Evolutionary conservation across 768 basidiomycete genomes (phyloP), one percentile per base, ranked within the genome.

Genomic region (Podaxis carcinomalis): DNA sequence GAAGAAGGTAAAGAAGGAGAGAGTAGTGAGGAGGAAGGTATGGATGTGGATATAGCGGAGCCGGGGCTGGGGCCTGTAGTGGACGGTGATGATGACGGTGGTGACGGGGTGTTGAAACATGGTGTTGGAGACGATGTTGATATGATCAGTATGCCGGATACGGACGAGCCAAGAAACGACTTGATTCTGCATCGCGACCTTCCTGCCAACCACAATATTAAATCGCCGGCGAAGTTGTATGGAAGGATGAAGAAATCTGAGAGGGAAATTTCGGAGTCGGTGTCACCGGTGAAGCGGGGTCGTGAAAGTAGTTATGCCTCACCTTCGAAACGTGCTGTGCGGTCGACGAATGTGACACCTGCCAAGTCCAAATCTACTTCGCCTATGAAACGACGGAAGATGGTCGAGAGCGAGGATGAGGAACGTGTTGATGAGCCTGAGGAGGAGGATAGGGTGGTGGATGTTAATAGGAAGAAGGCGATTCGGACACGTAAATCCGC

Each of bases 1-100:
- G 69, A 69, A 46, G 64, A 65, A 21, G 68, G 64, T 16, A 69
- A 68, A 4, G 66, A 68, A n/a, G 61, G 53, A 27, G 59, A 55
- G 21, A 62, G 52, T 16, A 61, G 62, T 19, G 63, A 64, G 2
- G 28, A 56, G 27, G 65, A 35, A 36, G 44, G 53, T 3, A 40
- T 36, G 28, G 37, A 52, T 61, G 23, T 14, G 59, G 62, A 46
- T 60, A 16, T 23, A 3, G 39, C 10, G 28, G 32, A 51, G 42
- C 47, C 47, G 19, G 51, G 19, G n/a, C n/a, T n/a, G 32, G 32
- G 32, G 7, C 32, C 32, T 9, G 32, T 40, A 19, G 35, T 51
- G 5, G 57, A 59, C n/a, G 14, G 6, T 27, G 14, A 28, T 32
- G 14, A 28, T 32, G 2, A 37, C 7, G 14, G 50, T 16, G 57